Evolutionary conservation across 2,329 filamentous ascomycete species (phyloP).

Genomic region (Neofusicoccum kwambonambiense): DNA sequence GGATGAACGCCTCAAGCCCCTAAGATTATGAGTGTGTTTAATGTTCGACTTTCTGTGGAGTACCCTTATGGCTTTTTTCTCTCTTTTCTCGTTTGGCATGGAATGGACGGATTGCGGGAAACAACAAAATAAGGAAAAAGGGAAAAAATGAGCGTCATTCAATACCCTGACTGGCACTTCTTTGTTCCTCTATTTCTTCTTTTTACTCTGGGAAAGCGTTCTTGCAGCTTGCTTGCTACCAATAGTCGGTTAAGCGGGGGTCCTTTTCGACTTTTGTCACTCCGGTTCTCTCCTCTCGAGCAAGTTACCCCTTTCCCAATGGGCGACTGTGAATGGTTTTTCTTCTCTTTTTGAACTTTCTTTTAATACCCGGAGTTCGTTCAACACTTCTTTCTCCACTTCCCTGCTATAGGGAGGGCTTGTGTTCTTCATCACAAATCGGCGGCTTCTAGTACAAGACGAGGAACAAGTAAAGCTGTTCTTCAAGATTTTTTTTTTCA

Average conservation of each 20-base stretch:
- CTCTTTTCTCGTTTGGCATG: background rate
- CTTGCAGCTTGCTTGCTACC: background rate
- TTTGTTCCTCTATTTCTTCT: background rate
- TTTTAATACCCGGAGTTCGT: conserved; percentile 18
- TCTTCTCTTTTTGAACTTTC: background rate
- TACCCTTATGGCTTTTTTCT: conserved; percentile 2
- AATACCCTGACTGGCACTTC: background rate
- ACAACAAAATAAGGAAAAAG: background rate
- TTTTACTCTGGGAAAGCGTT: background rate
- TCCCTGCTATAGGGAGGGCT: background rate
- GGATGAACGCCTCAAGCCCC: background rate
- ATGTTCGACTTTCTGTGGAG: background rate
- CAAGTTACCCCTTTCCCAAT: background rate
- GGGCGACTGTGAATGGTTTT: background rate
- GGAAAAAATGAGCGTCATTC: background rate
- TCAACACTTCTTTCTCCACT: background rate
- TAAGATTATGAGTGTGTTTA: conserved; percentile 2
- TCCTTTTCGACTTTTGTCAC: background rate
- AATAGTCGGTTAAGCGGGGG: background rate
- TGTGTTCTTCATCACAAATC: background rate
- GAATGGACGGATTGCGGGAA: background rate
- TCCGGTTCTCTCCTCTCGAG: background rate
- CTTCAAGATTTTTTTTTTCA: background rate
- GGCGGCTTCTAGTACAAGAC: background rate
- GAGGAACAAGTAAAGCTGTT: background rate